A percentile compares a stretch with the other conserved stretches of the same genome.
Evolutionary conservation across 2,329 filamentous ascomycete species (phyloP).

Genomic region (Trichophyton simii): DNA sequence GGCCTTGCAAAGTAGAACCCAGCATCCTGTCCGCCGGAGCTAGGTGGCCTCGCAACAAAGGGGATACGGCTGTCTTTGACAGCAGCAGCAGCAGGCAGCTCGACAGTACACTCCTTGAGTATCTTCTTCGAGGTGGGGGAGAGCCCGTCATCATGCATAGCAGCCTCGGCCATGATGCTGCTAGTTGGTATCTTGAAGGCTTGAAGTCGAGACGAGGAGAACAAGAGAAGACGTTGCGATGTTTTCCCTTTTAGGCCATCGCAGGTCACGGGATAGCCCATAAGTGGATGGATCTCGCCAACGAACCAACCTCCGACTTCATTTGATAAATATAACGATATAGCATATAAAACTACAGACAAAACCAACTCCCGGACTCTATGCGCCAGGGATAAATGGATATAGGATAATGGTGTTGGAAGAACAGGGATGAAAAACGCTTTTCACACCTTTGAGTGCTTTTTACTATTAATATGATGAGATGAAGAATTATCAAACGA

Average conservation of each 20-base stretch:
- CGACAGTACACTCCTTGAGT: constrained; percentile 13
- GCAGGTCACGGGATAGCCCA: too few relatives aligned
- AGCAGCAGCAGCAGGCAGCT: constrained; percentile 8
- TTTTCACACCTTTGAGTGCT: too few relatives aligned
- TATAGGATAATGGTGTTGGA: too few relatives aligned
- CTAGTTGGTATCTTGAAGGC: neutral
- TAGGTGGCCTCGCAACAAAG: constrained; percentile 23
- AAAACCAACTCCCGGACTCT: too few relatives aligned
- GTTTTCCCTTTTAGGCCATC: neutral
- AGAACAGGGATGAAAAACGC: too few relatives aligned
- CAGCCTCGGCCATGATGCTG: neutral
- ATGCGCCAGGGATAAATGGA: too few relatives aligned
- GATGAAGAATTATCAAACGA: too few relatives aligned
- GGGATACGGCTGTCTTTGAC: constrained; percentile 13
- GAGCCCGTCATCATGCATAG: constrained; percentile 10
- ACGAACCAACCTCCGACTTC: too few relatives aligned
- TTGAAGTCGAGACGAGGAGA: neutral
- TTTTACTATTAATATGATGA: too few relatives aligned
- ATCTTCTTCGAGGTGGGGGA: constrained; percentile 14
- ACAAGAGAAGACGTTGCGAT: neutral
- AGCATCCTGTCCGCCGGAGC: constrained; percentile 19
- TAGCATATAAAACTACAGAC: too few relatives aligned
- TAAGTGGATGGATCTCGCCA: too few relatives aligned
- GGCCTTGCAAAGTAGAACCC: constrained; percentile 27
- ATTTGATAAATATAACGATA: too few relatives aligned